These are phyloP conservation scores for Knoxia roxburghii DNA, from an alignment of 257 asterid species.

Conservation along the genomic window DNA sequence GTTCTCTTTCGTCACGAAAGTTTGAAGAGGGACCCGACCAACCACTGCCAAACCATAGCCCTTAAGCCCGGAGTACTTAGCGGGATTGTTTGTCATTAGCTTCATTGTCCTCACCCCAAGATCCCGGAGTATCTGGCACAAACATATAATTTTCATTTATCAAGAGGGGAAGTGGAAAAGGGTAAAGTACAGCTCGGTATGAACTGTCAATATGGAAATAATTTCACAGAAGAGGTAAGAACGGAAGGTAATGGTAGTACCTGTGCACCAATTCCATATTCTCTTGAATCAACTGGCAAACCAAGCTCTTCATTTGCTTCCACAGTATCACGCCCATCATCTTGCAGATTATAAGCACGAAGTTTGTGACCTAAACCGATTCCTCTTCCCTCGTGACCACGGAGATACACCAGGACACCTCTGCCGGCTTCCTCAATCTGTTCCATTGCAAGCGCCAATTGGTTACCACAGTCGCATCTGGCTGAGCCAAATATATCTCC, in stretches of 20 bases:
- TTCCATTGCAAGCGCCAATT: conserved; percentile 85
- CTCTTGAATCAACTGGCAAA: conserved; percentile 92
- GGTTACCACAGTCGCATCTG: conserved; percentile 94
- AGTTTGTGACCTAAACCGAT: conserved; percentile 98
- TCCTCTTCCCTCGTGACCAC: conserved; percentile 98
- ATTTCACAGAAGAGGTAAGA: neutral
- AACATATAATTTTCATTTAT: too few species aligned
- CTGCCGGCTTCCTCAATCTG: conserved; percentile 90
- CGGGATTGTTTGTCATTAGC: conserved; percentile 96
- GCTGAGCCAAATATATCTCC: conserved; percentile 98
- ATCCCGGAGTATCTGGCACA: conserved; percentile 82
- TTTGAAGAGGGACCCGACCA: conserved; percentile 77
- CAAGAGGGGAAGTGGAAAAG: too few species aligned
- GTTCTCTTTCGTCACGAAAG: conserved; percentile 77
- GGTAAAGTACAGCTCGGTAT: too few species aligned
- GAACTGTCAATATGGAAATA: neutral
- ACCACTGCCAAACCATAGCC: conserved; percentile 86
- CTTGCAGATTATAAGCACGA: conserved; percentile 89
- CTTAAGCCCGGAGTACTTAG: conserved; percentile 84
- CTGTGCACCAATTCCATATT: conserved; percentile 99
- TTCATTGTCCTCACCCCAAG: conserved; percentile 96
- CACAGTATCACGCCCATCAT: conserved; percentile 88
- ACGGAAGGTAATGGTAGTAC: conserved; percentile 30
- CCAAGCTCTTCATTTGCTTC: conserved; percentile 98
- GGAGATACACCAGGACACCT: conserved; percentile 88